phyloP scores from a whole-genome alignment of 2,329 filamentous ascomycete genomes.

The Calonectria ilicicola region DNA sequence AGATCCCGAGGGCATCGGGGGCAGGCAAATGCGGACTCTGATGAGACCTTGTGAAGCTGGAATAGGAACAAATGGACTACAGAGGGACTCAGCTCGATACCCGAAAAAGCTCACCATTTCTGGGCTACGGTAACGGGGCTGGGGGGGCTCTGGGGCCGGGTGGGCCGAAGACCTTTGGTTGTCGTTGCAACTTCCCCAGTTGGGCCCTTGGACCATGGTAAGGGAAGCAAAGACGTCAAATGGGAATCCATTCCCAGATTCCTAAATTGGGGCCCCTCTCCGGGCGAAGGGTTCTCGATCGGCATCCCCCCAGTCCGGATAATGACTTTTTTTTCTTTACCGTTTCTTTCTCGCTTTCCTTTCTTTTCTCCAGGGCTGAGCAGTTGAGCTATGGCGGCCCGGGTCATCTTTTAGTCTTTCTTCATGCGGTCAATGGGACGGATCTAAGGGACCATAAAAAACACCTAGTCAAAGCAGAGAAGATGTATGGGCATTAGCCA shows the following conservation, averaged over 20 bases:
- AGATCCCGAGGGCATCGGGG: not conserved
- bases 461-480: not conserved
- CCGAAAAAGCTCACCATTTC: not conserved
- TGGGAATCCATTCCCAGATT: slow-evolving; percentile 23
- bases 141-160: not conserved
- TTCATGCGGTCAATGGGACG: not conserved
- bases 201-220: not conserved
- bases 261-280: slow-evolving; percentile 19
- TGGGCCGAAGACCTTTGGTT: slow-evolving; percentile 1
- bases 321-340: not conserved
- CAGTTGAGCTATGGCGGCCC: not conserved
- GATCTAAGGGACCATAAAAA: not conserved
- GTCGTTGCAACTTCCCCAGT: slow-evolving; percentile 19
- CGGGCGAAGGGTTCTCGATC: slow-evolving; percentile 1
- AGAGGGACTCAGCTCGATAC: slow-evolving; percentile 12
- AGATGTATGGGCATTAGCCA: not conserved
- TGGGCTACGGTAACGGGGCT: not conserved
- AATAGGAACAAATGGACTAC: not conserved
- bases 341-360: not conserved
- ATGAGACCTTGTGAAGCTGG: not conserved
- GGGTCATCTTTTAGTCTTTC: not conserved
- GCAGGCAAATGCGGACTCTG: not conserved
- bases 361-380: not conserved
- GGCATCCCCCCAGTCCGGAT: not conserved
- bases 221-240: slow-evolving; percentile 2